Percentiles rank a stretch among this genome's conserved stretches.
These are phyloP conservation scores for Sporothrix curviconia DNA, from an alignment of 2,329 filamentous ascomycete species.

Conservation along the genomic window DNA sequence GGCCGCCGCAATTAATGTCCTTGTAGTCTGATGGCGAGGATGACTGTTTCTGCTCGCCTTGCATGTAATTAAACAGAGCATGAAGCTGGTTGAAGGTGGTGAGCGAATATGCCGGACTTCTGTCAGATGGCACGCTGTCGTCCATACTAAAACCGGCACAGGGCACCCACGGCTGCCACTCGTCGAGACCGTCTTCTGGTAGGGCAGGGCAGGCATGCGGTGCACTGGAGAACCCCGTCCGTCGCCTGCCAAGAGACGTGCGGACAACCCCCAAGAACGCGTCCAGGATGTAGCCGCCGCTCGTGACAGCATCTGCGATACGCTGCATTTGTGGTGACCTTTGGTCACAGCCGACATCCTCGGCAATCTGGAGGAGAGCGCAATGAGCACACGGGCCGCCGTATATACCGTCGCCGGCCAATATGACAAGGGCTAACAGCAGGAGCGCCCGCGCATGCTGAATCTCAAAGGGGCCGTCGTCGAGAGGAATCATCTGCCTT, in stretches of 20 bases:
- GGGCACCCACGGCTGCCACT: slow-evolving; percentile 67
- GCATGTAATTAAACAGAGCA: slow-evolving; percentile 26
- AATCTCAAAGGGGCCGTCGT: slow-evolving; percentile 42
- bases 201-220: neutral
- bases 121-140: slow-evolving; percentile 13
- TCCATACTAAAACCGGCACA: slow-evolving; percentile 32
- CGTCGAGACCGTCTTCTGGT: slow-evolving; percentile 60
- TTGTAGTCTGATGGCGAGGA: neutral
- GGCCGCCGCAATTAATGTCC: neutral
- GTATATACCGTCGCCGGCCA: slow-evolving; percentile 48
- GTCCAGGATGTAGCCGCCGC: slow-evolving; percentile 59
- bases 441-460: slow-evolving; percentile 51
- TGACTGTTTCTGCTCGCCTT: neutral
- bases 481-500: slow-evolving; percentile 40
- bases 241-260: neutral
- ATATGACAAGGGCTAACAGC: slow-evolving; percentile 55
- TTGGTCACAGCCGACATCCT: neutral
- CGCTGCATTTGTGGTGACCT: neutral
- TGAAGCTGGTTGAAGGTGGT: slow-evolving; percentile 38
- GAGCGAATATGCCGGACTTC: slow-evolving; percentile 31
- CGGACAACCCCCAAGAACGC: slow-evolving; percentile 40
- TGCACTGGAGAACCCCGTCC: no score
- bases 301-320: slow-evolving; percentile 28
- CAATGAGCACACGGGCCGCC: slow-evolving; percentile 58
- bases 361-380: slow-evolving; percentile 52